A percentile compares a stretch with the other conserved stretches of the same genome.
phyloP scores from a whole-genome alignment of 176 grass and related monocot genomes.

The Musa itinerans region DNA sequence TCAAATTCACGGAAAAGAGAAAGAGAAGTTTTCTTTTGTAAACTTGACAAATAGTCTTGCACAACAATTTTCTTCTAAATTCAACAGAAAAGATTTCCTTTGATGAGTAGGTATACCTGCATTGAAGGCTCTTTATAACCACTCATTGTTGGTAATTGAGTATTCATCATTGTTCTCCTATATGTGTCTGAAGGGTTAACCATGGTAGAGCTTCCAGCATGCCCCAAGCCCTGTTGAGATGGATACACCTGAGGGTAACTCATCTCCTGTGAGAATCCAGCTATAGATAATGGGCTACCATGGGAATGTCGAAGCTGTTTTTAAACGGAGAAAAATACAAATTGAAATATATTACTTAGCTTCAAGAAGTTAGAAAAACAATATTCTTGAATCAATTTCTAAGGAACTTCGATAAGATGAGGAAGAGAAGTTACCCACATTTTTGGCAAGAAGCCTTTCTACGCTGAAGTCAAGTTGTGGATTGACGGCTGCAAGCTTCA shows the following conservation, averaged over 20 bases:
- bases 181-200: slow-evolving; percentile 8
- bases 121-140: slow-evolving; percentile 6
- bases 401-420: neutral
- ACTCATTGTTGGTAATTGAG: slow-evolving; percentile 4
- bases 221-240: slow-evolving; percentile 4
- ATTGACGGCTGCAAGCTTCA: slow-evolving; percentile 26
- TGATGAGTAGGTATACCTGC: slow-evolving; percentile 18
- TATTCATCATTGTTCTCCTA: slow-evolving; percentile 8
- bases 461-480: slow-evolving; percentile 14
- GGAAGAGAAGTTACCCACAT: neutral
- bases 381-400: neutral
- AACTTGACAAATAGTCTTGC: neutral
- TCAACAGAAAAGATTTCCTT: neutral
- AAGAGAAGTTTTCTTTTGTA: neutral
- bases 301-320: slow-evolving; percentile 5
- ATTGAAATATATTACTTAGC: too few species aligned
- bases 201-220: neutral
- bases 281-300: neutral
- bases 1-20: too few species aligned
- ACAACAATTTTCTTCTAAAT: neutral
- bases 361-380: neutral
- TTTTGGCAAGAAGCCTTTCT: slow-evolving; percentile 18
- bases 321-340: neutral
- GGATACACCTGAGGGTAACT: slow-evolving; percentile 12
- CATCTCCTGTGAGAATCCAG: slow-evolving; percentile 14